phyloP scores from a whole-genome alignment of 2,329 filamentous ascomycete species.

The Neonectria coccinea region DNA sequence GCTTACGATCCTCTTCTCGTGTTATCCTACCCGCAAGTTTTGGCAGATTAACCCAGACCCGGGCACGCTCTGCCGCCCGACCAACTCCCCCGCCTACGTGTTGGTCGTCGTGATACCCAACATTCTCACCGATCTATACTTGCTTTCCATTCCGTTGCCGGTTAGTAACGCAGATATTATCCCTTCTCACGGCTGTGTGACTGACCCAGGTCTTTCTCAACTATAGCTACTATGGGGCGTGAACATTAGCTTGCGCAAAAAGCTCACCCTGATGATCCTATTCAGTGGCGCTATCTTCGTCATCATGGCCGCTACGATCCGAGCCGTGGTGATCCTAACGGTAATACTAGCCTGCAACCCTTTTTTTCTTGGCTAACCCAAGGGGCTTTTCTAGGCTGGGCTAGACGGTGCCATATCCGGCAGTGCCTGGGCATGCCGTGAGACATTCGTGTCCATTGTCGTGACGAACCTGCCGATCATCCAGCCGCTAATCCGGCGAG shows the following conservation, averaged over 20 bases:
- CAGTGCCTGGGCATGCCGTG: conserved; percentile 52
- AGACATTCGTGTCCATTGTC: conserved; percentile 54
- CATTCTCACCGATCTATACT: conserved; percentile 35
- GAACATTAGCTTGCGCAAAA: conserved; percentile 38
- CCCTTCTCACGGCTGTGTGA: not conserved
- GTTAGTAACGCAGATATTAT: conserved; percentile 14
- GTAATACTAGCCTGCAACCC: not conserved
- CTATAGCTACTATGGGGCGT: conserved; percentile 39
- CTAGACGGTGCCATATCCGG: conserved; percentile 36
- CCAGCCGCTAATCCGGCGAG: conserved; percentile 36
- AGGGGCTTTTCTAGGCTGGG: conserved; percentile 27
- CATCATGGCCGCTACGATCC: conserved; percentile 40
- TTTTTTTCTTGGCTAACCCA: not conserved
- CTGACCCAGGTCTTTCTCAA: fast-evolving
- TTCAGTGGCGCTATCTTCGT: conserved; percentile 40
- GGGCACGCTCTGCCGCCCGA: conserved; percentile 32
- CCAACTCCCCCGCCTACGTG: conserved; percentile 38
- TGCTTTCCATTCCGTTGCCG: conserved; percentile 35
- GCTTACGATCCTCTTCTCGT: conserved; percentile 32
- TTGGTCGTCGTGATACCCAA: conserved; percentile 39
- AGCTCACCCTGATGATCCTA: conserved; percentile 37
- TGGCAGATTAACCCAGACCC: conserved; percentile 62
- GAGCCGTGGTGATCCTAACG: conserved; percentile 36
- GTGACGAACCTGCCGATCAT: conserved; percentile 50
- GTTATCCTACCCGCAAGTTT: conserved; percentile 56